Percentiles rank a stretch among this genome's conserved stretches.
phyloP scores from a whole-genome alignment of 2,329 filamentous ascomycete species.

The Sordariomycetes sp. region DNA sequence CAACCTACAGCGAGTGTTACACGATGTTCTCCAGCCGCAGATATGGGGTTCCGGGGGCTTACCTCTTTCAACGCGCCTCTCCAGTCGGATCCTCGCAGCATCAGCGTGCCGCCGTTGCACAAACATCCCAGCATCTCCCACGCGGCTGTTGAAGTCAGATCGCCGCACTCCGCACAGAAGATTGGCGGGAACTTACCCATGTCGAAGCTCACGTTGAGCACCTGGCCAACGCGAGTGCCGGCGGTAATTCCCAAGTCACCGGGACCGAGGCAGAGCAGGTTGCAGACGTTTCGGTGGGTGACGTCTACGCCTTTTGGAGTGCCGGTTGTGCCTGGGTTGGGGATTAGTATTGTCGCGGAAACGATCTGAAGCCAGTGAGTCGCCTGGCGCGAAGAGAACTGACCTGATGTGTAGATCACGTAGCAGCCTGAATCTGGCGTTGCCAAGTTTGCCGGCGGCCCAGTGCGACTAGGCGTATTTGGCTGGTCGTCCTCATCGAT shows the following conservation, averaged over 20 bases:
- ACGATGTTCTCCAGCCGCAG: too few relatives aligned
- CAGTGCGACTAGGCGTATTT: too few relatives aligned
- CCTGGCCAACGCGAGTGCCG: conserved; percentile 43
- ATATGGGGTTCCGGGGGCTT: too few relatives aligned
- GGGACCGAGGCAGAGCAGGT: conserved; percentile 40
- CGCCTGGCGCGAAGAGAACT: neutral
- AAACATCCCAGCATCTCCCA: conserved; percentile 51
- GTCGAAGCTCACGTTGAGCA: conserved; percentile 51
- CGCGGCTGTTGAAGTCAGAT: conserved; percentile 29
- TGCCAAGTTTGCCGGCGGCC: conserved; percentile 13
- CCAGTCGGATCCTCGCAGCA: conserved; percentile 42
- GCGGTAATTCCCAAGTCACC: conserved; percentile 38
- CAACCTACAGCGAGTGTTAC: conserved; percentile 24
- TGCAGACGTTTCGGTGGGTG: conserved; percentile 44
- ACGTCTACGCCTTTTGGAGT: conserved; percentile 51
- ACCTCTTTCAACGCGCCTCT: conserved; percentile 26
- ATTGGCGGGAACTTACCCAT: conserved; percentile 38
- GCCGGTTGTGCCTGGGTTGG: conserved; percentile 38
- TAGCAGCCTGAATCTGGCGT: conserved; percentile 30
- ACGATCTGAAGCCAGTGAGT: neutral
- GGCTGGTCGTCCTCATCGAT: conserved; percentile 4
- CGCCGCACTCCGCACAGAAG: neutral
- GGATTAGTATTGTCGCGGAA: neutral
- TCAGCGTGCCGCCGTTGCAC: conserved; percentile 47
- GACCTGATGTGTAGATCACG: conserved; percentile 46